Conservation (phyloP, 306 rosid species). For the Quillaja saponaria region DNA sequence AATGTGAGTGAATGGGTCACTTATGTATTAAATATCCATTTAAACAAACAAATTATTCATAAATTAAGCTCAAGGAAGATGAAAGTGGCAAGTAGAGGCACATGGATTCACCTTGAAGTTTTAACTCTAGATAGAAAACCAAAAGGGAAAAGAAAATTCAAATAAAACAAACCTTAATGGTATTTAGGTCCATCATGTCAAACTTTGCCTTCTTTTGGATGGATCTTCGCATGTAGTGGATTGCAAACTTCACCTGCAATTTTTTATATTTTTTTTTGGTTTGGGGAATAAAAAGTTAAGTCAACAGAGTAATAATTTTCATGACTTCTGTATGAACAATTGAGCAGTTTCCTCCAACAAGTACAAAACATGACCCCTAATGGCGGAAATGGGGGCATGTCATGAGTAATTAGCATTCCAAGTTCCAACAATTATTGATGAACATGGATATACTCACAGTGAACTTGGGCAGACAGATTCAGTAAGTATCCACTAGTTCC, state of each 20-base stretch:
- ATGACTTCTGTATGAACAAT: too few species aligned
- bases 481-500: conserved; percentile 89
- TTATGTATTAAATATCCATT: too few species aligned
- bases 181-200: conserved; percentile 80
- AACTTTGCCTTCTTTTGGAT: conserved; percentile 96
- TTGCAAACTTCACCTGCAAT: conserved; percentile 85
- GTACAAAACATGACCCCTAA: too few species aligned
- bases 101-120: conserved; percentile 4
- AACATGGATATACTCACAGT: conserved; percentile 58
- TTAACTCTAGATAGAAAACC: not conserved
- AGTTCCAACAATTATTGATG: too few species aligned
- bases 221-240: conserved; percentile 82
- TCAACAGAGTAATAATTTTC: not conserved
- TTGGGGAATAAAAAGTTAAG: too few species aligned
- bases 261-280: too few species aligned
- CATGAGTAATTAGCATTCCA: too few species aligned
- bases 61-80: not conserved
- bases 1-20: too few species aligned
- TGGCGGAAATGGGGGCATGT: too few species aligned
- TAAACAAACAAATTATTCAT: not conserved
- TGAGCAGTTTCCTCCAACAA: too few species aligned
- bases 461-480: conserved; percentile 84
- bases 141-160: not conserved
- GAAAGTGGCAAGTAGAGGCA: not conserved
- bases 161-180: conserved; percentile 59